Conservation (phyloP, 805 yeast genomes). For the Saturnispora silvae region DNA sequence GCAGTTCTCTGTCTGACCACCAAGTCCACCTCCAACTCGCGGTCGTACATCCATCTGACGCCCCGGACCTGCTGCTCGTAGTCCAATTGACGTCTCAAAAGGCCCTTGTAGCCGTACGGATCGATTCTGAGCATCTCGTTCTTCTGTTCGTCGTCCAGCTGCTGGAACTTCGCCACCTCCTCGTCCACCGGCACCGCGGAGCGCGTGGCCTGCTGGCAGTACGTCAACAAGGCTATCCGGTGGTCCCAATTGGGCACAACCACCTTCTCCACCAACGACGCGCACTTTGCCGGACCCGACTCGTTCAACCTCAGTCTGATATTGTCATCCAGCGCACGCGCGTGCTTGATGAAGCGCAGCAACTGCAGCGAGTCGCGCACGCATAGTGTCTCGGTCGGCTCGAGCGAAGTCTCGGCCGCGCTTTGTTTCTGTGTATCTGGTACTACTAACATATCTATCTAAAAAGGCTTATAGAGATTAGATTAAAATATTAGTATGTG, state of each 20-base stretch:
- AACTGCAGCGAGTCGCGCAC: conserved; percentile 25
- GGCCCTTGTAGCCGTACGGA: conserved; percentile 38
- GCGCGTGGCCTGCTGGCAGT: conserved; percentile 20
- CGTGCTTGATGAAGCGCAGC: conserved; percentile 26
- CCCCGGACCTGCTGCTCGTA: conserved; percentile 14
- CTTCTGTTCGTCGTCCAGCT: conserved; percentile 15
- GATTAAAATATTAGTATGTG: no score
- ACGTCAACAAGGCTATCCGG: conserved; percentile 29
- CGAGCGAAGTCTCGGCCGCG: no score
- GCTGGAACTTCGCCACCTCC: conserved; percentile 8
- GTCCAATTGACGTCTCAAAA: conserved; percentile 20
- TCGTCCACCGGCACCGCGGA: conserved; percentile 16
- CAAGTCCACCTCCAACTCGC: conserved; percentile 4
- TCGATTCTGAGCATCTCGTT: conserved; percentile 29
- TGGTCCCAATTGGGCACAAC: conserved; percentile 23
- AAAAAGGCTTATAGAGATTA: no score
- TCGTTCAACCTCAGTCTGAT: conserved; percentile 34
- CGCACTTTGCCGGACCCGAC: conserved; percentile 20
- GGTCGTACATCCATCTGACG: conserved; percentile 5
- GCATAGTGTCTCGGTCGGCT: conserved; percentile 19
- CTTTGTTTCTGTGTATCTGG: no score
- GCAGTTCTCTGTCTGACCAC: conserved; percentile 5
- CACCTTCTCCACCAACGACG: conserved; percentile 15
- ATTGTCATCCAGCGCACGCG: conserved; percentile 37
- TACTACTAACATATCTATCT: no score